Evolutionary conservation across 2,329 filamentous ascomycete genomes (phyloP).

Genomic region (Alternaria sp.): DNA sequence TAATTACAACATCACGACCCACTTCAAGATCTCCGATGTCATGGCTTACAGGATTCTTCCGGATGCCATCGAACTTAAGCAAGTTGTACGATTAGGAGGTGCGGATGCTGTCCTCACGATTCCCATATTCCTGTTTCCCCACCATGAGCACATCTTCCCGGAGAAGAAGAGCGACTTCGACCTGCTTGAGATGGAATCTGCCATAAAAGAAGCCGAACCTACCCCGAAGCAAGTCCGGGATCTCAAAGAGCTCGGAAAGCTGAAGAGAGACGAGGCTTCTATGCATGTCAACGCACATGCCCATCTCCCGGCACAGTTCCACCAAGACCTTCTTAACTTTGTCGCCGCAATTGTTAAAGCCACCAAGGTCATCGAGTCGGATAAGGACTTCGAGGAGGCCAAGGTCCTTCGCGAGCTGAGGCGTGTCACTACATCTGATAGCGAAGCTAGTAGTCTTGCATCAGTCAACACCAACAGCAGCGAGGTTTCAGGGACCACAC

Average conservation of each 20-base stretch:
- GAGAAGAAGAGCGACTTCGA: conserved; percentile 45
- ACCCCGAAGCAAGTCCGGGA: conserved; percentile 53
- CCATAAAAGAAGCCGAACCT: conserved; percentile 53
- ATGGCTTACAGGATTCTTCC: conserved; percentile 58
- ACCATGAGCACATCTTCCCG: conserved; percentile 62
- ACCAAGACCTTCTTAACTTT: conserved; percentile 61
- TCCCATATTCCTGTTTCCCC: conserved; percentile 59
- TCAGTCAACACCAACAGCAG: conserved; percentile 26
- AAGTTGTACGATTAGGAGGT: conserved; percentile 59
- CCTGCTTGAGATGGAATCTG: conserved; percentile 43
- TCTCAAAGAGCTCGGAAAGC: conserved; percentile 49
- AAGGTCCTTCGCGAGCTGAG: conserved; percentile 36
- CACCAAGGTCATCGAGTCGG: conserved; percentile 62
- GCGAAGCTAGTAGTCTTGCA: conserved; percentile 28
- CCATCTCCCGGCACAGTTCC: conserved; percentile 57
- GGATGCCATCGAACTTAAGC: conserved; percentile 52
- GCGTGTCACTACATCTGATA: conserved; percentile 34
- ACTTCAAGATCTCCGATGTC: conserved; percentile 56
- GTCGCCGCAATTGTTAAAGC: conserved; percentile 63
- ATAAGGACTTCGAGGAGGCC: conserved; percentile 54
- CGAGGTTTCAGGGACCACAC: conserved; percentile 16
- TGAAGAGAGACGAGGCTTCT: conserved; percentile 56
- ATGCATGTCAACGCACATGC: conserved; percentile 58
- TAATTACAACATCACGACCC: conserved; percentile 56
- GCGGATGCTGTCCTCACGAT: conserved; percentile 58